Conservation (phyloP, 179 eudicot species). For the Spinacia oleracea region DNA sequence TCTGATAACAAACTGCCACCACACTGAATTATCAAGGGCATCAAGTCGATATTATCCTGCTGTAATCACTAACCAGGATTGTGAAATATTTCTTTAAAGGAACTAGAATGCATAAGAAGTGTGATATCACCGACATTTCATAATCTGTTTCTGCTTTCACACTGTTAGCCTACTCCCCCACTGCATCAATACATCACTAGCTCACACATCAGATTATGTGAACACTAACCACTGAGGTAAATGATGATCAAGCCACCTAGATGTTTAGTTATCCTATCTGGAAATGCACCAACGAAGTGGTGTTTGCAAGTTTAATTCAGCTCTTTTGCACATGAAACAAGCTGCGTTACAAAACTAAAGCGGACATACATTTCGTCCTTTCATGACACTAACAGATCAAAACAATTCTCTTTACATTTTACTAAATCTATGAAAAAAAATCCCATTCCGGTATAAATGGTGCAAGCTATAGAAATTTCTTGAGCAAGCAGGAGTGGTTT, state of each 20-base stretch:
- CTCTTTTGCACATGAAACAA: not conserved
- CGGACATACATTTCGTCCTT: not conserved
- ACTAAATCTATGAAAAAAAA: not conserved
- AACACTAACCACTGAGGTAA: not conserved
- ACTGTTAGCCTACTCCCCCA: not conserved
- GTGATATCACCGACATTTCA: not conserved
- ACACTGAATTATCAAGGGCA: not conserved
- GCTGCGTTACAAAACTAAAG: not conserved
- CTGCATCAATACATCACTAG: not conserved
- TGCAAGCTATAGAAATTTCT: slow-evolving; percentile 3
- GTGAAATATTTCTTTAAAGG: not conserved
- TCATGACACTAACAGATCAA: not conserved
- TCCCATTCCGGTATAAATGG: not conserved
- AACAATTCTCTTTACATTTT: not conserved
- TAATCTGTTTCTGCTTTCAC: not conserved
- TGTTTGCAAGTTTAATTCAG: not conserved
- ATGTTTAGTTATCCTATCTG: slow-evolving; percentile 4
- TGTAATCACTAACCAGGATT: not conserved
- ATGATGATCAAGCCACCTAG: not conserved
- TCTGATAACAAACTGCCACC: not conserved
- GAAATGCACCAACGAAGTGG: not conserved
- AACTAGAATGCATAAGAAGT: not conserved
- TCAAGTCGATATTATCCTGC: not conserved
- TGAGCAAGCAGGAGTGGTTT: not conserved
- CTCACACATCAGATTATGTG: not conserved